A percentile compares a stretch with the other conserved stretches of the same genome.
Evolutionary conservation across 768 basidiomycete genomes (phyloP).

Genomic region (Amanita thiersii): DNA sequence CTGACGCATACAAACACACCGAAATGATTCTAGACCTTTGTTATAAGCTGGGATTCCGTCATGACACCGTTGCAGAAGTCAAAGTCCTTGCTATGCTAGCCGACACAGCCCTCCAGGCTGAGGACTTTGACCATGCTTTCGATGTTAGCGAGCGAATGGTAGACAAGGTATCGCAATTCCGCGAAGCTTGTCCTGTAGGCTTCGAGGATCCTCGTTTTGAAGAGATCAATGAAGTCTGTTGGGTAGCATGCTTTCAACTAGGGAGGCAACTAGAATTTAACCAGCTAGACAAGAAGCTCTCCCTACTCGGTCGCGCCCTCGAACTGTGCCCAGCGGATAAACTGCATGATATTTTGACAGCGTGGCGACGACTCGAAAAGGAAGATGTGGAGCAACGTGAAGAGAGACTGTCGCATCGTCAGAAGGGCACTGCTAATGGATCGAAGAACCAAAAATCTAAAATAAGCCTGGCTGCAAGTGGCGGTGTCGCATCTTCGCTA

Average conservation of each 20-base stretch:
- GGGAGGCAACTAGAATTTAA: conserved; percentile 75
- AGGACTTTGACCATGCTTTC: conserved; percentile 71
- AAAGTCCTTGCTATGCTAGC: conserved; percentile 86
- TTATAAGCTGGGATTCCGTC: conserved; percentile 76
- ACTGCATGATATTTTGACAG: conserved; percentile 65
- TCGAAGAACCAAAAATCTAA: conserved; percentile 7
- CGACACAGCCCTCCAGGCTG: conserved; percentile 75
- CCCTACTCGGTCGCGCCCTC: conserved; percentile 71
- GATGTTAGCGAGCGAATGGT: conserved; percentile 71
- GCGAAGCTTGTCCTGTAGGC: conserved; percentile 19
- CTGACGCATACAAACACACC: conserved; percentile 85
- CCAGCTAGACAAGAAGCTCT: conserved; percentile 59
- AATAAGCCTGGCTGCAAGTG: conserved; percentile 16
- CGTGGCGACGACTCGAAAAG: conserved; percentile 71
- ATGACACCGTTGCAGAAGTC: conserved; percentile 68
- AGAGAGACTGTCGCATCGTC: conserved; percentile 27
- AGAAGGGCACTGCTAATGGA: conserved; percentile 15
- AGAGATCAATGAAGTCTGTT: conserved; percentile 76
- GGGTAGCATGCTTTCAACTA: conserved; percentile 85
- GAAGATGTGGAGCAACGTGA: conserved; percentile 49
- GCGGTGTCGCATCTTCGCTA: conserved; percentile 42
- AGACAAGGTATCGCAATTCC: conserved; percentile 44
- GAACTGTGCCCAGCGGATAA: conserved; percentile 81
- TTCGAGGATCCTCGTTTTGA: conserved; percentile 32
- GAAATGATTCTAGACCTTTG: conserved; percentile 89